These are phyloP conservation scores for Neofusicoccum ribis DNA, from an alignment of 2,329 filamentous ascomycete genomes.

Conservation along the genomic window DNA sequence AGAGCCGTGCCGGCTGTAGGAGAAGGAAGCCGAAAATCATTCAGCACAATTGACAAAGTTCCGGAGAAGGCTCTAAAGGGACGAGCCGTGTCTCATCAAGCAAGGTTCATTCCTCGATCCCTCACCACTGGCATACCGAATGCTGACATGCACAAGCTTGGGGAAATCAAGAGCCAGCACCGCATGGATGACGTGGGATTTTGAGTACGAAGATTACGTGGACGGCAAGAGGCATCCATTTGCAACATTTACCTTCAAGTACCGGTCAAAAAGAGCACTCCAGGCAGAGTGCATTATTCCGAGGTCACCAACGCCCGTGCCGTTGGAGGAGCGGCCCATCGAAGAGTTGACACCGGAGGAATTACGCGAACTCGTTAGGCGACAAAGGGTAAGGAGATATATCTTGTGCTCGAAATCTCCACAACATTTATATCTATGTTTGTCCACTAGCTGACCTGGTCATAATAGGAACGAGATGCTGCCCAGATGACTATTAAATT, in stretches of 20 bases:
- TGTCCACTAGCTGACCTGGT: not conserved
- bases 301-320: conserved; percentile 29
- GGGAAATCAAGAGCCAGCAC: not conserved
- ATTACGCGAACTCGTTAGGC: conserved; percentile 25
- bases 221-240: conserved; percentile 22
- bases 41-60: conserved; percentile 19
- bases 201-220: conserved; percentile 1
- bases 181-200: conserved; percentile 12
- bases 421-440: not conserved
- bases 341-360: conserved; percentile 28
- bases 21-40: not conserved
- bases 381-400: conserved; percentile 23
- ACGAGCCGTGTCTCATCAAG: conserved; percentile 25
- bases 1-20: not conserved
- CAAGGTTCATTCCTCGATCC: conserved; percentile 20
- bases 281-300: conserved; percentile 36
- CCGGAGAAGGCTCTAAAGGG: conserved; percentile 29
- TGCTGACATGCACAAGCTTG: not conserved
- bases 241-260: conserved; percentile 31
- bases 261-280: conserved; percentile 31
- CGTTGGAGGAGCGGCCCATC: conserved; percentile 26
- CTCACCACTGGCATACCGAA: not conserved
- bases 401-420: too few relatives aligned
- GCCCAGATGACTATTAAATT: not conserved
- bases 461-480: not conserved